A percentile compares a stretch with the other conserved stretches of the same genome.
phyloP scores from a whole-genome alignment of 2,329 filamentous ascomycete species.

The Emmonsia crescens region DNA sequence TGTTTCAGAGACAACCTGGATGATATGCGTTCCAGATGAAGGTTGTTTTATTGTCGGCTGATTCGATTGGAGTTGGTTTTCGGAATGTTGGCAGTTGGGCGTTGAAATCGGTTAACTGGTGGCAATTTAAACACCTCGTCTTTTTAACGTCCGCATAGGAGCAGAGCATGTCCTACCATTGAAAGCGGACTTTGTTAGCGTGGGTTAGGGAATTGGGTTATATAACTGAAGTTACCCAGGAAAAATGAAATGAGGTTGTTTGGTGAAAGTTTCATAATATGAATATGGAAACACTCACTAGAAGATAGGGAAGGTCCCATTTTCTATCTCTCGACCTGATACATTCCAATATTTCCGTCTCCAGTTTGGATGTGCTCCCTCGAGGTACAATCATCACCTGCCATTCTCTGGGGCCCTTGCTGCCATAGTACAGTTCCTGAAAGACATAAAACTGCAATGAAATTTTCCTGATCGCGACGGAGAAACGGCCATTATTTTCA shows the following conservation, averaged over 20 bases:
- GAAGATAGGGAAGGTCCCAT: constrained; percentile 30
- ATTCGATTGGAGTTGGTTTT: constrained; percentile 15
- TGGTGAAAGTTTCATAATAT: background rate
- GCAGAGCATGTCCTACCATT: constrained; percentile 30
- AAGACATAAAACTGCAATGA: constrained; percentile 27
- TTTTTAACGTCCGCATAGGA: constrained; percentile 33
- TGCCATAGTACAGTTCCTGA: constrained; percentile 14
- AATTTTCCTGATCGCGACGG: constrained; percentile 22
- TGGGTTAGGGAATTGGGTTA: background rate
- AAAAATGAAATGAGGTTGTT: background rate
- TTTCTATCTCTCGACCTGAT: constrained; percentile 26
- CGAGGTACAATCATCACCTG: constrained; percentile 18
- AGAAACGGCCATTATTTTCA: constrained; percentile 15
- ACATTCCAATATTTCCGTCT: constrained; percentile 24
- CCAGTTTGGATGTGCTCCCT: constrained; percentile 24
- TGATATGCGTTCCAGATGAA: constrained; percentile 29
- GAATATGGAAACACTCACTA: constrained; percentile 20
- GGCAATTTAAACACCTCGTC: constrained; percentile 30
- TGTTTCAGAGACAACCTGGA: constrained; percentile 17
- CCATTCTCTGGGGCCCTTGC: constrained; percentile 20
- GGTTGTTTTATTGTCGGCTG: constrained; percentile 13
- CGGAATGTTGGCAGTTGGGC: constrained; percentile 32
- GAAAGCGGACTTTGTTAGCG: background rate
- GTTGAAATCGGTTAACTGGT: constrained; percentile 26
- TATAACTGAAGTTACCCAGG: constrained; percentile 5